Conservation (phyloP, 2,329 filamentous ascomycete genomes). For the Leptosphaerulina australis region DNA sequence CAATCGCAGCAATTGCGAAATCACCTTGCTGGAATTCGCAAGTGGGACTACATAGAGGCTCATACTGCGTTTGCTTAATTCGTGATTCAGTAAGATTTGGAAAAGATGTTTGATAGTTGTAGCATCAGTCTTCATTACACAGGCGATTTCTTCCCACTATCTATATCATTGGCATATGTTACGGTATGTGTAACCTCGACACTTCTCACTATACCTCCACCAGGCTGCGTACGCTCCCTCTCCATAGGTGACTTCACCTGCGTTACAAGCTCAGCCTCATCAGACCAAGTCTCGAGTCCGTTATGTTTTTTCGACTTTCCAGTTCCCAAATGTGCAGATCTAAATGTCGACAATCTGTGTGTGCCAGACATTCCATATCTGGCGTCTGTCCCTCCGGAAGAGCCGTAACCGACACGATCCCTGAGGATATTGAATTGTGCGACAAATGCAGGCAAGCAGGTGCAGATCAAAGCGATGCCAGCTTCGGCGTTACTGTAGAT, state of each 20-base stretch:
- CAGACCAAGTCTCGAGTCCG: conserved; percentile 7
- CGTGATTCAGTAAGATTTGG: no score
- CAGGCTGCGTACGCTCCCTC: neutral
- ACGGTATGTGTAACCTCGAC: conserved; percentile 13
- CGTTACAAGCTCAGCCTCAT: conserved; percentile 17
- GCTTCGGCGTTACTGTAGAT: conserved; percentile 20
- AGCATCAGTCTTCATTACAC: neutral
- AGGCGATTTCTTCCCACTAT: conserved; percentile 7
- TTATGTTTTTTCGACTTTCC: neutral
- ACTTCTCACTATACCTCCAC: conserved; percentile 8
- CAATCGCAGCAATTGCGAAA: no score
- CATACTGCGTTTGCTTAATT: no score
- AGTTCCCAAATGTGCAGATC: conserved; percentile 3
- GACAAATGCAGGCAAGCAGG: conserved; percentile 19
- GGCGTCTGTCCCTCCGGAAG: conserved; percentile 2
- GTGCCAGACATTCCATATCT: neutral
- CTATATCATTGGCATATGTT: conserved; percentile 12
- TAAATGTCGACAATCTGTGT: conserved; percentile 10
- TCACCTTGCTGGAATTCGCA: no score
- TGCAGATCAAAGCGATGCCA: conserved; percentile 22
- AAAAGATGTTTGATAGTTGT: no score
- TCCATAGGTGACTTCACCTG: conserved; percentile 12
- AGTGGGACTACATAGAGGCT: no score
- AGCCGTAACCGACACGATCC: conserved; percentile 15
- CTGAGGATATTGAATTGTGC: conserved; percentile 18